These are phyloP conservation scores for Venturia effusa DNA, from an alignment of 2,329 filamentous ascomycete species.

Conservation along the genomic window DNA sequence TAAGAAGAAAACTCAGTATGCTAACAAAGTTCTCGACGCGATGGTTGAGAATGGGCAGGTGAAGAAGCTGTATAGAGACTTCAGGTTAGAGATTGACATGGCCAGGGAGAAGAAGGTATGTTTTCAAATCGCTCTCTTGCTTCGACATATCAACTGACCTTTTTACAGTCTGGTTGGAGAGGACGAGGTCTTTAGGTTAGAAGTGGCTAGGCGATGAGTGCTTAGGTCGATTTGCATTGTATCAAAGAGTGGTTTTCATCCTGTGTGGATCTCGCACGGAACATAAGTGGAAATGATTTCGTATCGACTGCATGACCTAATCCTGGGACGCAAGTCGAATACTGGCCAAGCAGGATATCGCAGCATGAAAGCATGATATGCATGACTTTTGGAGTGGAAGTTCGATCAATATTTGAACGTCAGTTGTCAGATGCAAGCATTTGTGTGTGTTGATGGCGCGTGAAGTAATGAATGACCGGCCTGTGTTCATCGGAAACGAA, in stretches of 20 bases:
- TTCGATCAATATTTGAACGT: no score
- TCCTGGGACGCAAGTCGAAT: no score
- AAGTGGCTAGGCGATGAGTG: neutral
- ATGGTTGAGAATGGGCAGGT: conserved; percentile 54
- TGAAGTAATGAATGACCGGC: neutral
- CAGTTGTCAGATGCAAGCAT: neutral
- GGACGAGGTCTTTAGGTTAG: neutral
- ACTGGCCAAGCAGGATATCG: no score
- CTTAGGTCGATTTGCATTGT: neutral
- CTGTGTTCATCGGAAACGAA: neutral
- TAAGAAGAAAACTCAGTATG: conserved; percentile 48
- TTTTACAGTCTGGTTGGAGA: neutral
- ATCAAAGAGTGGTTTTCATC: neutral
- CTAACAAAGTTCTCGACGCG: conserved; percentile 50
- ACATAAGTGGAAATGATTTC: neutral
- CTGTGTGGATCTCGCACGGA: neutral
- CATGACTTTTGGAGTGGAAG: no score
- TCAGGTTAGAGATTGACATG: conserved; percentile 50
- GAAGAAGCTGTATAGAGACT: conserved; percentile 51
- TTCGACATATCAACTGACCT: neutral
- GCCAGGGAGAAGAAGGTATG: conserved; percentile 39
- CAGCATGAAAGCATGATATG: no score
- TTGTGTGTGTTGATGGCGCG: neutral
- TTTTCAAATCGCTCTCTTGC: neutral
- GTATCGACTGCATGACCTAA: neutral